Conservation (phyloP, 179 eudicot genomes). For the Beta macrorhiza region DNA sequence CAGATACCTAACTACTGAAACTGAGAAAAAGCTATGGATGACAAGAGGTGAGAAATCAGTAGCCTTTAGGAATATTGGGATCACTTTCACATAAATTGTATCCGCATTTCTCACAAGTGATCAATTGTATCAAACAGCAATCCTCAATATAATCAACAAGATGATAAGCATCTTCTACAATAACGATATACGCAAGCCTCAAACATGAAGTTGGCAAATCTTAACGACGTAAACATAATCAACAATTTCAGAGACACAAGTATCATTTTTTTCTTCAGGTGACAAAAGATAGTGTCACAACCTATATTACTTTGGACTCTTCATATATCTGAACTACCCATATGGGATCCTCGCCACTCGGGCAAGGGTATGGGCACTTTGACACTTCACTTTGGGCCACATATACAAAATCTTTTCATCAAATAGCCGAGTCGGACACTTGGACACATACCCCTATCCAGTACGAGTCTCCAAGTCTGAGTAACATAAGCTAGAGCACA, state of each 20-base stretch:
- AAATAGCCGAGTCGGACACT: no score
- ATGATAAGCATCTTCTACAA: constrained; percentile 3
- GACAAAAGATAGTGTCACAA: neutral
- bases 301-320: no score
- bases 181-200: neutral
- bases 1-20: neutral
- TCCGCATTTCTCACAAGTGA: neutral
- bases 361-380: no score
- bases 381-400: no score
- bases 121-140: neutral
- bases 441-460: no score
- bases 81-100: neutral
- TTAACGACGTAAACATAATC: neutral
- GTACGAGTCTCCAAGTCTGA: no score
- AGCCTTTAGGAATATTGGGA: neutral
- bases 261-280: neutral
- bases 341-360: no score
- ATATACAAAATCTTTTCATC: no score
- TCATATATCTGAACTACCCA: neutral
- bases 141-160: neutral
- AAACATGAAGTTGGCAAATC: neutral
- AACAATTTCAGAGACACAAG: neutral
- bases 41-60: neutral
- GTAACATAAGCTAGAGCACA: neutral
- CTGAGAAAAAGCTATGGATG: neutral